These are phyloP conservation scores for Zasmidium angulare DNA, from an alignment of 2,329 filamentous ascomycete genomes.

Conservation along the genomic window DNA sequence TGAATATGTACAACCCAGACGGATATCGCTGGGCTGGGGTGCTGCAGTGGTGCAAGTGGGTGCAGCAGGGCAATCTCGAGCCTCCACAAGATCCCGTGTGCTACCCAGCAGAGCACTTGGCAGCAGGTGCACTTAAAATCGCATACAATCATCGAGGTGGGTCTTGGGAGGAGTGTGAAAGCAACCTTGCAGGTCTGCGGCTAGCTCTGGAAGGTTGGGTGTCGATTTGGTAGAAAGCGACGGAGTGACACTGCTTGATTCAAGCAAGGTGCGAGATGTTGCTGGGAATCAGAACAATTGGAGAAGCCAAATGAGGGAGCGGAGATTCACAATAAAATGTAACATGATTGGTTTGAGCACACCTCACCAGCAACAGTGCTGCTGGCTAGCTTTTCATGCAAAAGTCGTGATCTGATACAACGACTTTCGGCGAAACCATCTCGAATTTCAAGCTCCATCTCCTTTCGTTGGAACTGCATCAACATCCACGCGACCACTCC, in stretches of 20 bases:
- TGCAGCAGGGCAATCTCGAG: neutral
- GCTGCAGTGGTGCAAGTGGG: neutral
- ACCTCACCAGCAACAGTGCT: too few relatives aligned
- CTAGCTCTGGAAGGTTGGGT: neutral
- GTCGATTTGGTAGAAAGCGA: neutral
- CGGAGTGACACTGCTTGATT: neutral
- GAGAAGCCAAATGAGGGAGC: too few relatives aligned
- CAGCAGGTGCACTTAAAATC: neutral
- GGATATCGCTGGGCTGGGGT: neutral
- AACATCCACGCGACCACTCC: slow-evolving; percentile 18
- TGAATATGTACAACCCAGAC: neutral
- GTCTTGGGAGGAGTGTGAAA: neutral
- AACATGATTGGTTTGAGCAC: too few relatives aligned
- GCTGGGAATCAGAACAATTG: too few relatives aligned
- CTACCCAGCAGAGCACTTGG: neutral
- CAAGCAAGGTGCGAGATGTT: neutral
- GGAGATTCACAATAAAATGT: too few relatives aligned
- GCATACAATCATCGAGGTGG: neutral
- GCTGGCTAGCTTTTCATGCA: too few relatives aligned
- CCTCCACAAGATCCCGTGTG: neutral
- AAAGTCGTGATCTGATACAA: neutral
- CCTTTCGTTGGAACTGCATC: slow-evolving; percentile 5
- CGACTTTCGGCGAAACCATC: neutral
- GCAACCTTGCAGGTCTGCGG: neutral
- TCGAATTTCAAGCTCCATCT: slow-evolving; percentile 3